Percentiles rank a stretch among this genome's conserved stretches.
Conservation (phyloP, 805 yeast genomes). For the Hanseniaspora valbyensis region DNA sequence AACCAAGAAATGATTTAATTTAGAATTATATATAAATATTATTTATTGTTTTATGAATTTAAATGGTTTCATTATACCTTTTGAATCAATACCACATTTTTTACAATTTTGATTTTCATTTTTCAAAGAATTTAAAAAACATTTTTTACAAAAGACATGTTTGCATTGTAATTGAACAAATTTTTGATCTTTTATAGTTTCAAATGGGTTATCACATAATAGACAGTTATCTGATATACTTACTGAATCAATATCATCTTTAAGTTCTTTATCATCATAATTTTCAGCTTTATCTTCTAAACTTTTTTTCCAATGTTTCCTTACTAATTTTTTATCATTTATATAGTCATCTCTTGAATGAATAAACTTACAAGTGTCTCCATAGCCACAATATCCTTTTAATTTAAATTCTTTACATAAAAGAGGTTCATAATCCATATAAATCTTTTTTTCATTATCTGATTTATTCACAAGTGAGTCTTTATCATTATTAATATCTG, state of each 20-base stretch:
- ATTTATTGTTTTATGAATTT: slow-evolving; percentile 35
- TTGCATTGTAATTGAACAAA: slow-evolving; percentile 53
- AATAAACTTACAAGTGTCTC: slow-evolving; percentile 89
- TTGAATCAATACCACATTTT: slow-evolving; percentile 50
- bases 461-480: no score
- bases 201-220: slow-evolving; percentile 43
- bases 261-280: no score
- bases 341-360: slow-evolving; percentile 81
- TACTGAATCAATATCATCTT: slow-evolving; percentile 16
- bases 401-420: slow-evolving; percentile 84
- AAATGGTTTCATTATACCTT: slow-evolving; percentile 33
- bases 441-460: slow-evolving; percentile 39
- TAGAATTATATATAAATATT: slow-evolving; percentile 29
- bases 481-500: not conserved
- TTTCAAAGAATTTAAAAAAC: slow-evolving; percentile 43
- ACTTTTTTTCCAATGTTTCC: slow-evolving; percentile 53
- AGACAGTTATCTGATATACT: slow-evolving; percentile 51
- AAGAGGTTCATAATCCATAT: slow-evolving; percentile 82
- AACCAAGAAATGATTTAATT: slow-evolving; percentile 39
- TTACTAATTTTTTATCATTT: slow-evolving; percentile 53
- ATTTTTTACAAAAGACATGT: slow-evolving; percentile 53
- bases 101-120: slow-evolving; percentile 37
- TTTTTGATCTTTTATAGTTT: slow-evolving; percentile 23
- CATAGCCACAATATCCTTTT: slow-evolving; percentile 94
- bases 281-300: slow-evolving; percentile 23